A percentile compares a stretch with the other conserved stretches of the same genome.
Evolutionary conservation across 2,329 filamentous ascomycete species (phyloP).

Genomic region (Metarhizium brunneum): DNA sequence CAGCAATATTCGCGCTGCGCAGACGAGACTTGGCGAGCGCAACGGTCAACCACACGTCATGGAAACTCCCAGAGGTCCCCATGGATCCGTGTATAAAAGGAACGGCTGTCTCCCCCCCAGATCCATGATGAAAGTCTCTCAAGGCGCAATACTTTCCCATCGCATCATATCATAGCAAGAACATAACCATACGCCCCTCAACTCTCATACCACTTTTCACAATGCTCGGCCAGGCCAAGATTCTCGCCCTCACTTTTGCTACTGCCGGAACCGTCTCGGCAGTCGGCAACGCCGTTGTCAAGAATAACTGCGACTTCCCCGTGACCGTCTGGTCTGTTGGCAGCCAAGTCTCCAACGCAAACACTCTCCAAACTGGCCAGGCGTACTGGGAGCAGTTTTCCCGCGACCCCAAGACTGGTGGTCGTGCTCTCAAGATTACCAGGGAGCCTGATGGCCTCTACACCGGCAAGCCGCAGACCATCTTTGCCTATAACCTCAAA

Average conservation of each 20-base stretch:
- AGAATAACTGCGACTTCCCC: conserved; percentile 25
- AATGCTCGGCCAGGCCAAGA: conserved; percentile 10
- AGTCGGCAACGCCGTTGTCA: conserved; percentile 24
- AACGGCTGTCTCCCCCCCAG: too few relatives aligned
- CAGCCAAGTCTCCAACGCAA: conserved; percentile 15
- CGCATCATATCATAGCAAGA: too few relatives aligned
- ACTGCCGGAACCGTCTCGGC: conserved; percentile 7
- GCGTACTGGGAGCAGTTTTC: conserved; percentile 23
- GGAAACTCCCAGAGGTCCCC: too few relatives aligned
- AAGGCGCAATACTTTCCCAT: too few relatives aligned
- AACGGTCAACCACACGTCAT: too few relatives aligned
- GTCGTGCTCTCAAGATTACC: conserved; percentile 30
- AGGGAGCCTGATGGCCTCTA: conserved; percentile 24
- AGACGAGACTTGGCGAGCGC: too few relatives aligned
- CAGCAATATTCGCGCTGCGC: too few relatives aligned
- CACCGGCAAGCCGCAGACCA: conserved; percentile 29
- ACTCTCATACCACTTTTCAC: neutral
- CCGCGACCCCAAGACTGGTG: conserved; percentile 27
- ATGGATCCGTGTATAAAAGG: too few relatives aligned
- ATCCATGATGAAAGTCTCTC: too few relatives aligned
- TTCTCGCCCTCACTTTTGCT: conserved; percentile 5
- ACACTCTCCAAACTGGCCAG: conserved; percentile 17
- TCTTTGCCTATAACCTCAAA: conserved; percentile 30
- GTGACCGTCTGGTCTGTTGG: conserved; percentile 32
- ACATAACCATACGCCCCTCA: neutral